phyloP scores from a whole-genome alignment of 257 asterid genomes.

The Nicotiana sylvestris region DNA sequence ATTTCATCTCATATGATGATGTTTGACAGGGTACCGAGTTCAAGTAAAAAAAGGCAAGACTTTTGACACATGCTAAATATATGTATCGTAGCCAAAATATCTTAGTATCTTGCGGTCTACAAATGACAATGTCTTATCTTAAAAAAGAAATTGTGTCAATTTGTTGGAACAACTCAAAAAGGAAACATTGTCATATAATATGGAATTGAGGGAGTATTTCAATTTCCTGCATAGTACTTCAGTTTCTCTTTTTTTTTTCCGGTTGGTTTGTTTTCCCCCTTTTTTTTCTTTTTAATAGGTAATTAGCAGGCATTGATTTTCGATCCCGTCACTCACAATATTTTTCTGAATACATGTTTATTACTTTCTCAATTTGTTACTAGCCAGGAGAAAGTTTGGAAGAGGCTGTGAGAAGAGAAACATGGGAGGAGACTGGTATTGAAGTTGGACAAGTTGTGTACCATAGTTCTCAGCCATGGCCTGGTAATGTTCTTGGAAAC shows the following conservation, averaged over 20 bases:
- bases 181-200: not conserved
- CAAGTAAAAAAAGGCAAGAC: not conserved
- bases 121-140: not conserved
- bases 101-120: not conserved
- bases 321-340: not conserved
- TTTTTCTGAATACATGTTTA: not conserved
- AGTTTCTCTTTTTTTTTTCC: not conserved
- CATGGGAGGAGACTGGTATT: constrained; percentile 91
- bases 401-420: constrained; percentile 97
- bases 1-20: not conserved
- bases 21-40: not conserved
- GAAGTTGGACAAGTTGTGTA: constrained; percentile 94
- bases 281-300: not conserved
- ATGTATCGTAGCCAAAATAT: not conserved
- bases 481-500: constrained; percentile 43
- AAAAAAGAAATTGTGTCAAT: not conserved
- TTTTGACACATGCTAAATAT: not conserved
- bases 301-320: not conserved
- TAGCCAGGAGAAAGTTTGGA: constrained; percentile 98
- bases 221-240: not conserved
- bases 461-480: constrained; percentile 99
- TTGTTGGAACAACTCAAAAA: not conserved
- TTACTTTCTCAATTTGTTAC: constrained; percentile 4
- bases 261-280: not conserved
- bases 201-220: not conserved